Base-by-base conservation (phyloP, 371 early-diverging fungal genomes). In the Mortierella sp. region DNA sequence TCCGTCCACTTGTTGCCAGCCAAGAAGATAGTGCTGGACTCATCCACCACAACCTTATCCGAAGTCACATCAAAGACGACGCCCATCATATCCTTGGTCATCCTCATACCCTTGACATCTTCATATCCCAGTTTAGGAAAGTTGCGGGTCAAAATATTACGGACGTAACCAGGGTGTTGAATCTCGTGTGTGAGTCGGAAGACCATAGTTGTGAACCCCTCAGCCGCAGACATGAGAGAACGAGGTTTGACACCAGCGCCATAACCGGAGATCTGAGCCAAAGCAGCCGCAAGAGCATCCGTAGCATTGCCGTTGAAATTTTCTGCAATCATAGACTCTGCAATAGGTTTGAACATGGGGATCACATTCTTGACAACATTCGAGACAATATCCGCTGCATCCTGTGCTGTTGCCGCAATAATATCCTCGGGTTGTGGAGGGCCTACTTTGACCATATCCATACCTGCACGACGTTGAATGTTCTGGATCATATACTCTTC, bases 381-480 rank as follows among this genome's bases (percentile, higher is more conserved):
- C 65, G 89, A 89, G 22, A 97, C 87, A 37, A 86, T 84, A 68
- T 91, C 89, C 75, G 94, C 87, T 5, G 93, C 91, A 75, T 95
- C 94, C 43, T 88, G 81, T 20, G 95, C 94, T 0, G 93, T 91
- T 5, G 95, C 92, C 66, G 88, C 80, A 76, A 96, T 90, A 64
- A 97, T 96, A 75, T 96, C 97, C 71, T 89, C 87, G 24, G 96
- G 93, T 77, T 95, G 96, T 37, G 98, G 98, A 30, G 97, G 96
- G 20, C 93, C 90, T 63, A 94, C 90, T 26, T 87, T 86, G 84
- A 90, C 89, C 85, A 96, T 96, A 57, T 90, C 84, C 68, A 95
- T 94, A 66, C 96, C 95, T 18, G 96, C 93, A 61, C 90, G 87
- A 63, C 90, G 87, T 62, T 93, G 85, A 75, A 97, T 96, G 73